Conservation (phyloP, 768 basidiomycete genomes). For the Chalciporus chontae region DNA sequence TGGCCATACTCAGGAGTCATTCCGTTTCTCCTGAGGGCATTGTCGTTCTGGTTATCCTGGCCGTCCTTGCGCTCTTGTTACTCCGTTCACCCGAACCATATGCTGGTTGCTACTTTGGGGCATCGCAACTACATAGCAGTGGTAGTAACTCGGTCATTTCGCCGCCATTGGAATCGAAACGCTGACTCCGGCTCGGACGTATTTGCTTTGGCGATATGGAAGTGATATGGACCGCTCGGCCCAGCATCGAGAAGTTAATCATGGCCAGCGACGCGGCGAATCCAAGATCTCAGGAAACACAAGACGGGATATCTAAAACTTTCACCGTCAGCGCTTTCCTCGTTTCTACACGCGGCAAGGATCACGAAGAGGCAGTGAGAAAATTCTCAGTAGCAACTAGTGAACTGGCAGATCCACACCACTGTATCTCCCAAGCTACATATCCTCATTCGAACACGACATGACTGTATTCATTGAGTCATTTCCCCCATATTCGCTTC, state of each 20-base stretch:
- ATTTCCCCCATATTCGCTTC: background rate
- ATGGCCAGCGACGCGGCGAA: no score
- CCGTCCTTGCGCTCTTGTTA: background rate
- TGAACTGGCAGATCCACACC: background rate
- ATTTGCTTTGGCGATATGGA: background rate
- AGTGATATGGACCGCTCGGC: no score
- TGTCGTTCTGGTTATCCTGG: slow-evolving; percentile 1
- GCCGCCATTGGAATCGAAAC: no score
- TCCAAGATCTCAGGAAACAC: no score
- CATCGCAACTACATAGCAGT: background rate
- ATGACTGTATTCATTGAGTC: no score
- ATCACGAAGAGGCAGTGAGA: background rate
- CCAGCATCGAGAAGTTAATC: no score
- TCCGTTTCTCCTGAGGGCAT: slow-evolving; percentile 1
- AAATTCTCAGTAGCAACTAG: background rate
- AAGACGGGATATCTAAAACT: no score
- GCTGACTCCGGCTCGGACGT: background rate
- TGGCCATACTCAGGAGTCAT: slow-evolving; percentile 1
- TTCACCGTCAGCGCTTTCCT: no score
- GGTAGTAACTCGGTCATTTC: no score
- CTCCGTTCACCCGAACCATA: background rate
- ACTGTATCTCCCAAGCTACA: no score
- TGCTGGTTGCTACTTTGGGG: background rate
- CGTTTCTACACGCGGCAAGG: background rate
- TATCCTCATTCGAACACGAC: background rate